Evolutionary conservation across 2,329 filamentous ascomycete species (phyloP).

Genomic region (Fusarium palustre): DNA sequence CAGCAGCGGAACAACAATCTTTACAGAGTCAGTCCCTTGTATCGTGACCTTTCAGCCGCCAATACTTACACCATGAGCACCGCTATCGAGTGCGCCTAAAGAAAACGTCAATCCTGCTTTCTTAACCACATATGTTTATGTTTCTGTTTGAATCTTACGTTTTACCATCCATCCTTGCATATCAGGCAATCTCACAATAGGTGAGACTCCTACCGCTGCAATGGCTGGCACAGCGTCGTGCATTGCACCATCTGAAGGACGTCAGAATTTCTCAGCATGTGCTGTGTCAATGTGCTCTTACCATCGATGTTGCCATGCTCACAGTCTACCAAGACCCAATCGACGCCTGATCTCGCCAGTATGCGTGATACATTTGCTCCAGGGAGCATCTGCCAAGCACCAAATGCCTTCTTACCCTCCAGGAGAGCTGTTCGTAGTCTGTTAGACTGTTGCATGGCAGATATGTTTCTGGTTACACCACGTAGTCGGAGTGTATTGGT

Average conservation of each 20-base stretch:
- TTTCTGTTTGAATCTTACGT: slow-evolving; percentile 43
- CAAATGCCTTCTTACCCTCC: slow-evolving; percentile 63
- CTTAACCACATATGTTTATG: neutral
- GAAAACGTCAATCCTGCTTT: neutral
- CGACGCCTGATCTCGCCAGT: slow-evolving; percentile 70
- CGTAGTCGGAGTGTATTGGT: slow-evolving; percentile 18
- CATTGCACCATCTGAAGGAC: slow-evolving; percentile 58
- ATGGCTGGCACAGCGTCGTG: slow-evolving; percentile 66
- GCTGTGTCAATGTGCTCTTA: slow-evolving; percentile 32
- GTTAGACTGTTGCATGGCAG: slow-evolving; percentile 59
- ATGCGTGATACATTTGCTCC: slow-evolving; percentile 69
- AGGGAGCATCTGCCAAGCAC: slow-evolving; percentile 73
- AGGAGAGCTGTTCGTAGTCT: slow-evolving; percentile 62
- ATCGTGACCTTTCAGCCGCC: too few species aligned
- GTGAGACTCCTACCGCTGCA: slow-evolving; percentile 58
- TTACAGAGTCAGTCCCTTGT: slow-evolving; percentile 23
- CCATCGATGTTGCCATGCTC: slow-evolving; percentile 66
- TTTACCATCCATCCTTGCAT: slow-evolving; percentile 61
- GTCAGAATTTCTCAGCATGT: neutral
- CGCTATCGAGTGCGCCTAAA: slow-evolving; percentile 61
- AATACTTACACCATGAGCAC: slow-evolving; percentile 61
- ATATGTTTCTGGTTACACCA: slow-evolving; percentile 26
- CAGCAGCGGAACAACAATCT: slow-evolving; percentile 61
- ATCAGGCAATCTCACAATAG: slow-evolving; percentile 65
- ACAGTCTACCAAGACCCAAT: slow-evolving; percentile 73